Evolutionary conservation across 1,139 yeast species (phyloP).

Genomic region (Yamadazyma trypodendri): DNA sequence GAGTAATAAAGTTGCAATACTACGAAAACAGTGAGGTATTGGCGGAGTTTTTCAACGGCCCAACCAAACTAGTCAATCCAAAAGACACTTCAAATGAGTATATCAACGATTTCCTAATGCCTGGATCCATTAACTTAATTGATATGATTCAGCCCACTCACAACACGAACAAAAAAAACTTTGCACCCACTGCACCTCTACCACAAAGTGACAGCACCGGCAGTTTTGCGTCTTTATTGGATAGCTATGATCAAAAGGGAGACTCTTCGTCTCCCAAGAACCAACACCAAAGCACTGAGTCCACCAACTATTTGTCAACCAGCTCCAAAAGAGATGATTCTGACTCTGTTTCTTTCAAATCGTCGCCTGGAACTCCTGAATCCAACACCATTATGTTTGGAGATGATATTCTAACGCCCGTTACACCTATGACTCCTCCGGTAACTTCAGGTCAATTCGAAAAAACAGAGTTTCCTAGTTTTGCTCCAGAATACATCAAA

Average conservation of each 20-base stretch:
- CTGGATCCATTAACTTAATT: constrained; percentile 25
- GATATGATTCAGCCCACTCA: constrained; percentile 14
- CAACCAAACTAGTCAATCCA: constrained; percentile 10
- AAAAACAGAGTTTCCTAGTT: too few species aligned
- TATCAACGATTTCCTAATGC: constrained; percentile 22
- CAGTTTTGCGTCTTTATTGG: constrained; percentile 27
- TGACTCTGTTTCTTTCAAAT: constrained; percentile 13
- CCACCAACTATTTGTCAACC: constrained; percentile 1
- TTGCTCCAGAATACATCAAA: constrained; percentile 23
- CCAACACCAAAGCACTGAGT: not conserved
- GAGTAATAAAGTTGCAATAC: constrained; percentile 18
- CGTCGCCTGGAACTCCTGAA: constrained; percentile 13
- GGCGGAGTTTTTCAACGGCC: constrained; percentile 14
- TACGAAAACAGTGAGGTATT: constrained; percentile 19
- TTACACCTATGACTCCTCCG: constrained; percentile 24
- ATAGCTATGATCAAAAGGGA: constrained; percentile 10
- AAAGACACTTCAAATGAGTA: constrained; percentile 14
- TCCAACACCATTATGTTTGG: constrained; percentile 2
- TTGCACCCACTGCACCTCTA: constrained; percentile 30
- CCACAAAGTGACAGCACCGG: constrained; percentile 22
- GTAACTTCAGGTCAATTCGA: not conserved
- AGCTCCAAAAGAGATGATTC: constrained; percentile 1
- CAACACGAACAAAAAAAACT: constrained; percentile 14
- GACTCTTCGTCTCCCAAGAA: not conserved
- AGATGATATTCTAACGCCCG: constrained; percentile 7